Conservation (phyloP, 208 protist genomes). For the Crithidia sp. region DNA sequence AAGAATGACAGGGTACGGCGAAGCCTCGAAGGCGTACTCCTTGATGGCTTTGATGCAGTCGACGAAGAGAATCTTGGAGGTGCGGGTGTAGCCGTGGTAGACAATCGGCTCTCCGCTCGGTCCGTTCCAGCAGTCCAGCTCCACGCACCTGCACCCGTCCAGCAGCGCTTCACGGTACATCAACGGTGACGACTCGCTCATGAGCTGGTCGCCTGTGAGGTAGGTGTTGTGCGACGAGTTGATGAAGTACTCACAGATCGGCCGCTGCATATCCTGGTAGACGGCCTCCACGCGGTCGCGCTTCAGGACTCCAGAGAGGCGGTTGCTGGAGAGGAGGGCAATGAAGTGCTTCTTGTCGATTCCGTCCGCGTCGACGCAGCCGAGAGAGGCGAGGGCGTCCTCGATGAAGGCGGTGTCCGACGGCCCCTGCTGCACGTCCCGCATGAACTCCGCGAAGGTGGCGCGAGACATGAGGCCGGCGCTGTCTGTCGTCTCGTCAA, state of each 20-base stretch:
- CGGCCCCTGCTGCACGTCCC: conserved; percentile 32
- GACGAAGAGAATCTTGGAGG: conserved; percentile 69
- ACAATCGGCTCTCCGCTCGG: conserved; percentile 71
- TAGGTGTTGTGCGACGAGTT: conserved; percentile 97
- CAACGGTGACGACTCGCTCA: conserved; percentile 45
- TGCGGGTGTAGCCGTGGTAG: conserved; percentile 85
- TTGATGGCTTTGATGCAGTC: conserved; percentile 66
- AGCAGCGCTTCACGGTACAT: conserved; percentile 78
- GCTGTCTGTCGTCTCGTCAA: conserved; percentile 26
- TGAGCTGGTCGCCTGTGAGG: conserved; percentile 93
- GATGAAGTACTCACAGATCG: conserved; percentile 91
- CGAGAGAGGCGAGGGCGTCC: conserved; percentile 35
- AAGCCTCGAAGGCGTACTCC: conserved; percentile 65
- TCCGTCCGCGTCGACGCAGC: conserved; percentile 30
- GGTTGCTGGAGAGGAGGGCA: conserved; percentile 37
- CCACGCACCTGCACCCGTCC: conserved; percentile 83
- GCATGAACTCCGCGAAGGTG: conserved; percentile 42
- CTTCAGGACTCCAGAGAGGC: conserved; percentile 35
- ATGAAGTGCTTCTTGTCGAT: conserved; percentile 43
- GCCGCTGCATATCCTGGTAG: conserved; percentile 80
- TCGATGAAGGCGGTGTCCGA: conserved; percentile 31
- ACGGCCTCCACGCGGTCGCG: conserved; percentile 19
- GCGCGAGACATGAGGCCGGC: conserved; percentile 28
- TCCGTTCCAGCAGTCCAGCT: conserved; percentile 89
- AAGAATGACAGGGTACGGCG: conserved; percentile 80